Percentiles rank a stretch among this genome's conserved stretches.
phyloP scores from a whole-genome alignment of 2,329 filamentous ascomycete genomes.

The Pezicula radicicola region DNA sequence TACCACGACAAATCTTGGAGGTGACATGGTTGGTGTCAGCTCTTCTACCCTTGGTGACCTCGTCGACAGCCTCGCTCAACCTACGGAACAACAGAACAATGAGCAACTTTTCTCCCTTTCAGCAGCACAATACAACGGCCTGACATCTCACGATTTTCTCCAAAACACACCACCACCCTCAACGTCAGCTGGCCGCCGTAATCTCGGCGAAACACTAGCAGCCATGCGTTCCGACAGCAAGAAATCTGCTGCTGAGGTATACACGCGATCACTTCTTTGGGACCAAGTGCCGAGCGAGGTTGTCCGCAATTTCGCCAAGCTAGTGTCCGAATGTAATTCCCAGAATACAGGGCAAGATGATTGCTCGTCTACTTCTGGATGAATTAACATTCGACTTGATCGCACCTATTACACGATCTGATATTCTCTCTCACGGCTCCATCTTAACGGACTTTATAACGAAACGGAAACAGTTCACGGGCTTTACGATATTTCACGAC shows the following conservation, averaged over 20 bases:
- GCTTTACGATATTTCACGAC: not conserved
- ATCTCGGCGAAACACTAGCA: constrained; percentile 76
- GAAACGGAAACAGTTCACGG: not conserved
- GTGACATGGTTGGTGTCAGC: constrained; percentile 45
- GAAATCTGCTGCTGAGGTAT: constrained; percentile 79
- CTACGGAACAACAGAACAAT: constrained; percentile 80
- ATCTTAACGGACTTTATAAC: not conserved
- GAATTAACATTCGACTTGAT: constrained; percentile 2
- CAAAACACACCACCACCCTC: constrained; percentile 49
- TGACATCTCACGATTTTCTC: constrained; percentile 73
- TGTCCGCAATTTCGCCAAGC: constrained; percentile 86
- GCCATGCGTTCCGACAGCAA: constrained; percentile 72
- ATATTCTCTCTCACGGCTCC: not conserved
- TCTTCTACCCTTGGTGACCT: constrained; percentile 64
- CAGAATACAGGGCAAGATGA: constrained; percentile 26
- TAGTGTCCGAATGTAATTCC: constrained; percentile 72
- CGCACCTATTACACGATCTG: not conserved
- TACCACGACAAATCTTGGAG: constrained; percentile 35
- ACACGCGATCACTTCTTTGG: constrained; percentile 89
- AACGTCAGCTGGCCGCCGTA: constrained; percentile 64
- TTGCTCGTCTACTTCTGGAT: constrained; percentile 17
- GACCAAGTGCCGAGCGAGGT: constrained; percentile 91
- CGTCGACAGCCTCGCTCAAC: constrained; percentile 66
- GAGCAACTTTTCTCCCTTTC: constrained; percentile 87
- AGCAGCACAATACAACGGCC: constrained; percentile 81